Percentiles rank a stretch among this genome's conserved stretches.
phyloP scores from a whole-genome alignment of 441 rosid genomes.

The Populus hybrid region DNA sequence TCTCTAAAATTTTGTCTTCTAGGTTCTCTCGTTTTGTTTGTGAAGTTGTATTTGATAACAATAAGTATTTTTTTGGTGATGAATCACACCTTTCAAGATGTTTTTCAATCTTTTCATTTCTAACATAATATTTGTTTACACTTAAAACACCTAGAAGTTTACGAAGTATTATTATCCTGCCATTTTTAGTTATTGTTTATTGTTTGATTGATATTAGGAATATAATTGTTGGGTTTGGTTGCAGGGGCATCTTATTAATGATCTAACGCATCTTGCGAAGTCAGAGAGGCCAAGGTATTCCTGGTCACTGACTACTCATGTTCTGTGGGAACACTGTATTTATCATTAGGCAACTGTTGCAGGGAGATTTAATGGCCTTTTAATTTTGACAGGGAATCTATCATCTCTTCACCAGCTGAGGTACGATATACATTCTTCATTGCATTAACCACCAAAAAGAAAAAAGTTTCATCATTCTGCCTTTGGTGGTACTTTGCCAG shows the following conservation, averaged over 20 bases:
- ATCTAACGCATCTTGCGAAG: too few species aligned
- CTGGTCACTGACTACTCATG: background rate
- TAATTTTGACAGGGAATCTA: slow-evolving; percentile 45
- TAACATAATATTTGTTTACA: background rate
- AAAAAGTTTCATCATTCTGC: background rate
- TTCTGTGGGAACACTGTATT: background rate
- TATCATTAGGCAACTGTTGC: background rate
- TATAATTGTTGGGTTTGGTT: slow-evolving; percentile 5
- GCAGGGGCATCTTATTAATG: too few species aligned
- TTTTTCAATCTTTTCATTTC: background rate
- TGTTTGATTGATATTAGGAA: slow-evolving; percentile 2
- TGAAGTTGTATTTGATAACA: too few species aligned
- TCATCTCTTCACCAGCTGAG: slow-evolving; percentile 43
- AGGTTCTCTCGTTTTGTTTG: background rate
- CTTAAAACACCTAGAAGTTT: background rate
- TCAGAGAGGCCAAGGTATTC: slow-evolving; percentile 64
- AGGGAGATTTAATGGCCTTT: slow-evolving; percentile 20
- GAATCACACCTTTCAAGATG: background rate
- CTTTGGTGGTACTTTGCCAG: background rate
- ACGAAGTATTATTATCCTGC: background rate
- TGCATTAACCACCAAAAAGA: background rate
- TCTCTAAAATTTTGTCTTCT: background rate
- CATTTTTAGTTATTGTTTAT: background rate
- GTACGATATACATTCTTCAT: slow-evolving; percentile 18
- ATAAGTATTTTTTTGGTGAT: too few species aligned